Base-by-base conservation (phyloP, 805 yeast species). In the Phaffomyces antillensis region DNA sequence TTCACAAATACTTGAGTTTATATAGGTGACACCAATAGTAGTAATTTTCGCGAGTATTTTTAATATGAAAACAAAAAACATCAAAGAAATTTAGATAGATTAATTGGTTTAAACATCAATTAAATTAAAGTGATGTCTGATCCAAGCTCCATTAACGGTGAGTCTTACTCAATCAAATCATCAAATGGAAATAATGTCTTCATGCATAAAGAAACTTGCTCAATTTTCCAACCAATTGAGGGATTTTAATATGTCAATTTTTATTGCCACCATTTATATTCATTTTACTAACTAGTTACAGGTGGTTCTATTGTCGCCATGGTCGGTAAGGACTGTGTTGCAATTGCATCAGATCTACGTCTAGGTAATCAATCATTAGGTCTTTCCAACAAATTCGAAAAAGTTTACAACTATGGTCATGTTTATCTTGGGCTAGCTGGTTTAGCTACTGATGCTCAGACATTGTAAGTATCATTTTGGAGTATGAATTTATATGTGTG, bases 231-330 rank as follows among this genome's bases (percentile, higher is more conserved):
- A 12, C 3, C 9, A 32, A 32, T 32, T 32, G 35, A 32, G 3
- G 17, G 17, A 7, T 32, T 16, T 16, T 16, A 10, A 32, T 16
- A 32, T n/a, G 17, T 16, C 16, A 10, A 9, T 15, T 17, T 10
- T 34, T 36, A 23, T 36, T 31, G 42, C 33, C 36, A 32, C 40
- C 32, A 20, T 20, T 20, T 7, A 20, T 20, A 20, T 20, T 20
- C 23, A 20, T 20, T 7, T 20, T 20, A 15, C 17, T 32, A 52
- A 58, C 58, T 49, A 59, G 11, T 4, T 12, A 39, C 45, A 64
- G 88, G 97, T 69, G 99, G 99, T 68, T 77, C 96, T 52, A 96
- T 96, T 42, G 95, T 95, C 31, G 99, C 99, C 52, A 93, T 93
- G 99, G 83, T 83, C 24, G 99, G 99, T 58, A 90, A 95, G 62